phyloP scores from a whole-genome alignment of 768 basidiomycete genomes.

The Phlebiopsis flavidoalba region DNA sequence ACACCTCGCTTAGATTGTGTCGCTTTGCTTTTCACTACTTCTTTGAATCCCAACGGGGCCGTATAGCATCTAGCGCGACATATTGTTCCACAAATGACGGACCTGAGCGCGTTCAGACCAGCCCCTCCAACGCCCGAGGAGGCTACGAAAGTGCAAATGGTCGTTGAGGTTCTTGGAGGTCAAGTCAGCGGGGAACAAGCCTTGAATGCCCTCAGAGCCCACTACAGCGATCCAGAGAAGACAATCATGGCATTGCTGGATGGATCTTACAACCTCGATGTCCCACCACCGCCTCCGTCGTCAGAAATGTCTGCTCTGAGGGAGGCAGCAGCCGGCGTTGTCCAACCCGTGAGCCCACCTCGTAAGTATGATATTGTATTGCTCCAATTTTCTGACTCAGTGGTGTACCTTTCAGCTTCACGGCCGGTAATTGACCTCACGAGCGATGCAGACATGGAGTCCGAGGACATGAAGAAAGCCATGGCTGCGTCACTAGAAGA shows the following conservation, averaged over 20 bases:
- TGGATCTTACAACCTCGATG: slow-evolving; percentile 20
- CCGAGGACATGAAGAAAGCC: slow-evolving; percentile 42
- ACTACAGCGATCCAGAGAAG: slow-evolving; percentile 46
- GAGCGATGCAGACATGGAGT: slow-evolving; percentile 44
- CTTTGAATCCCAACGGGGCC: background rate
- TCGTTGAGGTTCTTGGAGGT: slow-evolving; percentile 36
- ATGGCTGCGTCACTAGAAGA: slow-evolving; percentile 49
- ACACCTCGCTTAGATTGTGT: background rate
- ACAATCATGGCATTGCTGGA: slow-evolving; percentile 29
- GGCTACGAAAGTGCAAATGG: slow-evolving; percentile 25
- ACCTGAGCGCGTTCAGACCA: slow-evolving; percentile 4
- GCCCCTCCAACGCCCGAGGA: slow-evolving; percentile 20
- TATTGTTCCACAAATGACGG: background rate
- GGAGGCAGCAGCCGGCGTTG: slow-evolving; percentile 5
- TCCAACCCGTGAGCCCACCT: slow-evolving; percentile 10
- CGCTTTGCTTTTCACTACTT: background rate
- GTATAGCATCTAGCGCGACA: background rate
- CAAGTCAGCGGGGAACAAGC: slow-evolving; percentile 39
- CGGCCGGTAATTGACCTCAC: slow-evolving; percentile 52
- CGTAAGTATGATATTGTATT: background rate
- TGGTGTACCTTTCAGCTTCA: background rate
- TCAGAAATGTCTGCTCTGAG: slow-evolving; percentile 7
- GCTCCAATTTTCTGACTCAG: background rate
- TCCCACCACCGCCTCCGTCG: background rate
- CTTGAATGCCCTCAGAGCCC: slow-evolving; percentile 53